Evolutionary conservation across 768 basidiomycete genomes (phyloP).

Genomic region (Phylloporus arenicola): DNA sequence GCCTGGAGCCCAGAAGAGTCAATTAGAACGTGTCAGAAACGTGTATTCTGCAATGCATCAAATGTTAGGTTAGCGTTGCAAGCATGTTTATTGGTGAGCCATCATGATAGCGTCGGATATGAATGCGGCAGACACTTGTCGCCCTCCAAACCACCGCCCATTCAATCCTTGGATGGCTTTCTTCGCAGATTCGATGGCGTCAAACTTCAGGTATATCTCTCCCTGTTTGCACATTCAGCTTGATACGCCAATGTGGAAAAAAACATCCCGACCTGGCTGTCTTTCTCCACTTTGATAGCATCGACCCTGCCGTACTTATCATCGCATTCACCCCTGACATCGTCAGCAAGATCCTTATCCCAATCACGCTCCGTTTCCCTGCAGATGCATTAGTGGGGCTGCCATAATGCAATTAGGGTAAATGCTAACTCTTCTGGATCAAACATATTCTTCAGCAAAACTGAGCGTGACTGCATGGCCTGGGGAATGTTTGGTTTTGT

Average conservation of each 20-base stretch:
- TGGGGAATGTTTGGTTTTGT: slow-evolving; percentile 76
- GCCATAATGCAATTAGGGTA: neutral
- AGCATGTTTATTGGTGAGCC: slow-evolving; percentile 62
- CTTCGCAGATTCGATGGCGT: slow-evolving; percentile 69
- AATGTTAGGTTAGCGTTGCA: slow-evolving; percentile 22
- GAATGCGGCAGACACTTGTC: slow-evolving; percentile 79
- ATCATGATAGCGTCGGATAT: slow-evolving; percentile 94
- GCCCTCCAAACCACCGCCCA: slow-evolving; percentile 95
- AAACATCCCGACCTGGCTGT: slow-evolving; percentile 69
- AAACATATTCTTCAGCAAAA: slow-evolving; percentile 94
- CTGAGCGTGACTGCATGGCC: slow-evolving; percentile 82
- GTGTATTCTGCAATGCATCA: slow-evolving; percentile 27
- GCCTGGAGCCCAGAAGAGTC: slow-evolving; percentile 31
- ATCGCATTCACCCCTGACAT: slow-evolving; percentile 93
- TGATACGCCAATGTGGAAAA: neutral
- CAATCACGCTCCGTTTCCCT: slow-evolving; percentile 96
- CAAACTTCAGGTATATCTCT: slow-evolving; percentile 95
- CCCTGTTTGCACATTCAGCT: slow-evolving; percentile 49
- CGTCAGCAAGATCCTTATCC: slow-evolving; percentile 94
- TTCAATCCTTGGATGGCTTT: slow-evolving; percentile 86
- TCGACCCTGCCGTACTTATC: slow-evolving; percentile 83
- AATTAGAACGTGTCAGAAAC: slow-evolving; percentile 20
- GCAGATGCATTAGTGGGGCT: slow-evolving; percentile 8
- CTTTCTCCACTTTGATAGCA: slow-evolving; percentile 89
- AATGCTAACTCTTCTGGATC: slow-evolving; percentile 84